Percentiles rank a stretch among this genome's conserved stretches.
Evolutionary conservation across 805 yeast genomes (phyloP).

Genomic region (Kodamaea hsintzibuensis): DNA sequence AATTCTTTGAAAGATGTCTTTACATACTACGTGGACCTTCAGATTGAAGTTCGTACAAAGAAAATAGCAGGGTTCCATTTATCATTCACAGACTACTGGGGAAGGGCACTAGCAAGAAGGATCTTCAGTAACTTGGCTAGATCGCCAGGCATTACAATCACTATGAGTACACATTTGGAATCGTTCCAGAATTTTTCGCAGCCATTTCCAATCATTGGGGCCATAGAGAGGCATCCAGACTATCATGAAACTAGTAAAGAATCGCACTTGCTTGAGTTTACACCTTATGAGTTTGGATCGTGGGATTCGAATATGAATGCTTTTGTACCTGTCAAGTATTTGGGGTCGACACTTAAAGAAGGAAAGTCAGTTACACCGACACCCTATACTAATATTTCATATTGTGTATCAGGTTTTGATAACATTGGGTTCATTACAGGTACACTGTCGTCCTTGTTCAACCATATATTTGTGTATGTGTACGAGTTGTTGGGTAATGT

Average conservation of each 20-base stretch:
- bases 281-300: conserved; percentile 68
- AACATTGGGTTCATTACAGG: conserved; percentile 61
- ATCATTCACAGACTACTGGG: conserved; percentile 71
- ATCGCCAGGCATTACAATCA: conserved; percentile 39
- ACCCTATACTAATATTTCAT: conserved; percentile 21
- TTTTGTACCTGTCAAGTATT: conserved; percentile 50
- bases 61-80: conserved; percentile 53
- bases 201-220: conserved; percentile 52
- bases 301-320: conserved; percentile 53
- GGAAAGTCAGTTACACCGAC: conserved; percentile 40
- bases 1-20: conserved; percentile 23
- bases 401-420: conserved; percentile 56
- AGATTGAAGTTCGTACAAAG: conserved; percentile 53
- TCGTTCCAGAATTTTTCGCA: conserved; percentile 40
- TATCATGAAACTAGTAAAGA: conserved; percentile 25
- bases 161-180: conserved; percentile 30
- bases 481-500: conserved; percentile 40
- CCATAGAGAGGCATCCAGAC: conserved; percentile 41
- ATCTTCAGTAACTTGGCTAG: conserved; percentile 40
- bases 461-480: conserved; percentile 50
- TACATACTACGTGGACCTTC: conserved; percentile 53
- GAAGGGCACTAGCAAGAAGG: conserved; percentile 54
- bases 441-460: conserved; percentile 65
- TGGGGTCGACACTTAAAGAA: conserved; percentile 49
- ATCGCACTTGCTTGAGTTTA: conserved; percentile 57